phyloP scores from a whole-genome alignment of 768 basidiomycete species.

The Rhodotorula toruloides region DNA sequence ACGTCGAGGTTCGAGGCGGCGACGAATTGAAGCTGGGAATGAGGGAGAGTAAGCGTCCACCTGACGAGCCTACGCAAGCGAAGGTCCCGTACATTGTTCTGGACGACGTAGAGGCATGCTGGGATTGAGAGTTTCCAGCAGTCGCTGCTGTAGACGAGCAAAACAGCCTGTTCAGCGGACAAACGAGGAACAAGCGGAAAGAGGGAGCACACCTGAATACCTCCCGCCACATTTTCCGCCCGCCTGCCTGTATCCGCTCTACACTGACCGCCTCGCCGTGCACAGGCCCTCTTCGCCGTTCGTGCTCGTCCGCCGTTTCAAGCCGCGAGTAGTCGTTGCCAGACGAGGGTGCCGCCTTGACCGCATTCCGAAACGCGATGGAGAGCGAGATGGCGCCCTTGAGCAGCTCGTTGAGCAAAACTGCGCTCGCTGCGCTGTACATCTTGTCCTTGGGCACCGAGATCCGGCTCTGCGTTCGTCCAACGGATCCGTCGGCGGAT shows the following conservation, averaged over 20 bases:
- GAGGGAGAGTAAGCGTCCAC: background rate
- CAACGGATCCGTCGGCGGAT: background rate
- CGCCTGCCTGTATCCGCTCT: background rate
- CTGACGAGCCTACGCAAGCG: slow-evolving; percentile 18
- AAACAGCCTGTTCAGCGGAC: background rate
- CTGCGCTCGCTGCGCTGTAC: slow-evolving; percentile 91
- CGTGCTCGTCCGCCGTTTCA: slow-evolving; percentile 5
- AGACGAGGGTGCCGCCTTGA: background rate
- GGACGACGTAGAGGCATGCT: slow-evolving; percentile 70
- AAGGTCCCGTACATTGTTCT: slow-evolving; percentile 48
- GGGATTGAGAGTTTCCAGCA: slow-evolving; percentile 98
- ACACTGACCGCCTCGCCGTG: background rate
- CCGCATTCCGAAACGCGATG: slow-evolving; percentile 56
- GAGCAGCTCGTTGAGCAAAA: slow-evolving; percentile 86
- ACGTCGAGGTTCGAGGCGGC: slow-evolving; percentile 89
- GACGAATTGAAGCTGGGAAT: slow-evolving; percentile 81
- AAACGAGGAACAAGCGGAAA: background rate
- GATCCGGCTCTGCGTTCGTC: slow-evolving; percentile 27
- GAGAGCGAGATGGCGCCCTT: slow-evolving; percentile 81
- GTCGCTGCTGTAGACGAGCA: slow-evolving; percentile 63
- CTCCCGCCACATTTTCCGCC: slow-evolving; percentile 15
- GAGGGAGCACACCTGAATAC: slow-evolving; percentile 35
- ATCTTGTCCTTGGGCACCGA: slow-evolving; percentile 23
- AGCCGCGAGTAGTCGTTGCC: slow-evolving; percentile 13
- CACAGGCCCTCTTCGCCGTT: background rate